A percentile compares a stretch with the other conserved stretches of the same genome.
Conservation (phyloP, 192 early-diverging fungal species). For the Backusella circina region DNA sequence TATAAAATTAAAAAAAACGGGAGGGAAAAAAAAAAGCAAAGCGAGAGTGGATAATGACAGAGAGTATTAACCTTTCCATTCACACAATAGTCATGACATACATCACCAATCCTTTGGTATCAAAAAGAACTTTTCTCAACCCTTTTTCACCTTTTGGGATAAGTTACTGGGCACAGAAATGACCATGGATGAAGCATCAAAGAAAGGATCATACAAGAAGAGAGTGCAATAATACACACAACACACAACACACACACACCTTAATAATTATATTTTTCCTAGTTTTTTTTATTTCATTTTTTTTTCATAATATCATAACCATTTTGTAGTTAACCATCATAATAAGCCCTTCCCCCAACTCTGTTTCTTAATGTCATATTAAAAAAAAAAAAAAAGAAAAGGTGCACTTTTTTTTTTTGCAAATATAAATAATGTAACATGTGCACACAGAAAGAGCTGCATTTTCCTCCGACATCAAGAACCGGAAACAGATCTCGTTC, state of each 20-base stretch:
- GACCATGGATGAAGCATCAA: constrained; percentile 16
- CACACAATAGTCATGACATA: constrained; percentile 48
- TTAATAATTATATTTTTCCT: not conserved
- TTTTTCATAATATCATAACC: not conserved
- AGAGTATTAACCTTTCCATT: not conserved
- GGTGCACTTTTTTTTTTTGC: not conserved
- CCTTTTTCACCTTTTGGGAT: constrained; percentile 83
- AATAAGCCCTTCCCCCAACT: not conserved
- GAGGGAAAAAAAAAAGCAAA: not conserved
- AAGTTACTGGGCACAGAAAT: constrained; percentile 62
- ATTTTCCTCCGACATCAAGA: not conserved
- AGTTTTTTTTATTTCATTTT: not conserved
- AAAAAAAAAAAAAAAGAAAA: not conserved
- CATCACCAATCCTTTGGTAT: constrained; percentile 56
- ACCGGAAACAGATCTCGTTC: not conserved
- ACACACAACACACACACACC: not conserved
- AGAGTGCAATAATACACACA: not conserved
- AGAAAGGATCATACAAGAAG: constrained; percentile 4
- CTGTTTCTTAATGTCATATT: not conserved
- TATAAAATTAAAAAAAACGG: not conserved
- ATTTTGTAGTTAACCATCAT: not conserved
- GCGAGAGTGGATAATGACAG: not conserved
- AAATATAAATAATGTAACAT: constrained; percentile 3
- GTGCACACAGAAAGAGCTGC: not conserved
- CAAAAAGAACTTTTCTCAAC: constrained; percentile 62